These are phyloP conservation scores for Tetrahymena thermophila DNA, from an alignment of 73 alveolate genomes.

Conservation along the genomic window DNA sequence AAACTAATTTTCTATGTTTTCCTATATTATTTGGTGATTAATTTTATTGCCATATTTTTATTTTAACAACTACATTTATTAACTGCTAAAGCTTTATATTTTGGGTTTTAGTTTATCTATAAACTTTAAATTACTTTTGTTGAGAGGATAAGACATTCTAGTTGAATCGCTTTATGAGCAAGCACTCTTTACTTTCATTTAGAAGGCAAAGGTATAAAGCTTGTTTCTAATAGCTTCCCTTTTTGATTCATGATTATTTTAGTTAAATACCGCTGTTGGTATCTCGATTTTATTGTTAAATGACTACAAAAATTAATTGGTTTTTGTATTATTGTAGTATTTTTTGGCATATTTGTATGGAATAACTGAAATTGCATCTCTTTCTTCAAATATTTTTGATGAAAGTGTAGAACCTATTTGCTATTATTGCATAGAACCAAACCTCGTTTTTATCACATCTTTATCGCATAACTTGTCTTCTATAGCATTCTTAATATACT, in stretches of 20 bases:
- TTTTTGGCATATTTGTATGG: neutral
- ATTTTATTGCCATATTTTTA: neutral
- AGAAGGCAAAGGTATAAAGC: neutral
- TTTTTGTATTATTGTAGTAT: neutral
- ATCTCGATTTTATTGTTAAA: neutral
- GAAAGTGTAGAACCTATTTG: neutral
- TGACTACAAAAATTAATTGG: neutral
- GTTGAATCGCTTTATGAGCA: neutral
- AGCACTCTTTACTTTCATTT: neutral
- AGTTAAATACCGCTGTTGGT: neutral
- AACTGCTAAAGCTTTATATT: neutral
- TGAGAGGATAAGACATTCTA: neutral
- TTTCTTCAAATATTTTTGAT: neutral
- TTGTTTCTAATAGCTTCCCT: neutral
- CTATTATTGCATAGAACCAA: neutral
- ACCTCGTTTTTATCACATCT: neutral
- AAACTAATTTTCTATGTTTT: neutral
- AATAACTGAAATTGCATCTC: neutral
- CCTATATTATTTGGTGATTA: neutral
- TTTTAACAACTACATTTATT: neutral
- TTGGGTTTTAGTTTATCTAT: neutral
- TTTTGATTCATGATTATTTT: neutral
- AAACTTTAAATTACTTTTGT: neutral
- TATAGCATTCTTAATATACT: neutral
- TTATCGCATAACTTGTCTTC: neutral